These are phyloP conservation scores for Acanthochlamys bracteata DNA, from an alignment of 106 monocot genomes.

Conservation along the genomic window DNA sequence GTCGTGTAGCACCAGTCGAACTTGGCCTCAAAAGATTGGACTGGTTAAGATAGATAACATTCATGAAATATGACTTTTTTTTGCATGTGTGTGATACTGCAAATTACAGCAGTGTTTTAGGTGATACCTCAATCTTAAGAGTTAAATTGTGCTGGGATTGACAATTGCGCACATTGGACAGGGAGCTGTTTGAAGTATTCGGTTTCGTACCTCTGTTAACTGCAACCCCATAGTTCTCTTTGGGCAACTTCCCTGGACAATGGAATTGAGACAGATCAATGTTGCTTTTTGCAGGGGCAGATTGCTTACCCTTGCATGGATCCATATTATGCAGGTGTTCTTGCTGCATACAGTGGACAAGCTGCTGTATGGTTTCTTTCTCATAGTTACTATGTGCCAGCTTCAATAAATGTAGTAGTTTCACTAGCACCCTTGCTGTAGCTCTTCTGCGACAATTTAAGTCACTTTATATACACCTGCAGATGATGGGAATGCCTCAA, in stretches of 20 bases:
- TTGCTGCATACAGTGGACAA: conserved; percentile 16
- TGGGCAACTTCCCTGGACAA: neutral
- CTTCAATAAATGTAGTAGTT: neutral
- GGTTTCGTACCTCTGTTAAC: neutral
- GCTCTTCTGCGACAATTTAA: too few relatives aligned
- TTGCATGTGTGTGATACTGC: too few relatives aligned
- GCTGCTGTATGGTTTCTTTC: conserved; percentile 4
- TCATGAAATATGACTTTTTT: too few relatives aligned
- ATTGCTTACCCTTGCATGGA: conserved; percentile 9
- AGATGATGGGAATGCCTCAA: conserved; percentile 7
- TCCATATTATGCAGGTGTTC: conserved; percentile 10
- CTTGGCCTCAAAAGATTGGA: too few relatives aligned
- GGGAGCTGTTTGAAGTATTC: too few relatives aligned
- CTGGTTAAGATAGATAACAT: too few relatives aligned
- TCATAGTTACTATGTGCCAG: neutral
- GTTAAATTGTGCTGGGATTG: too few relatives aligned
- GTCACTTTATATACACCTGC: conserved; percentile 4
- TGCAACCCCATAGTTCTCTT: neutral
- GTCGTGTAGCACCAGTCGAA: too few relatives aligned
- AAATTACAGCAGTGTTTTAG: too few relatives aligned
- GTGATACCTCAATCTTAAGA: too few relatives aligned
- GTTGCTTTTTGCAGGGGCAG: conserved; percentile 2
- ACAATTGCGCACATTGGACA: too few relatives aligned
- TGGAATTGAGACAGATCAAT: too few relatives aligned
- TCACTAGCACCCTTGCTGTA: neutral